These are phyloP conservation scores for Garcia nutans DNA, from an alignment of 345 rosid genomes.

Conservation along the genomic window DNA sequence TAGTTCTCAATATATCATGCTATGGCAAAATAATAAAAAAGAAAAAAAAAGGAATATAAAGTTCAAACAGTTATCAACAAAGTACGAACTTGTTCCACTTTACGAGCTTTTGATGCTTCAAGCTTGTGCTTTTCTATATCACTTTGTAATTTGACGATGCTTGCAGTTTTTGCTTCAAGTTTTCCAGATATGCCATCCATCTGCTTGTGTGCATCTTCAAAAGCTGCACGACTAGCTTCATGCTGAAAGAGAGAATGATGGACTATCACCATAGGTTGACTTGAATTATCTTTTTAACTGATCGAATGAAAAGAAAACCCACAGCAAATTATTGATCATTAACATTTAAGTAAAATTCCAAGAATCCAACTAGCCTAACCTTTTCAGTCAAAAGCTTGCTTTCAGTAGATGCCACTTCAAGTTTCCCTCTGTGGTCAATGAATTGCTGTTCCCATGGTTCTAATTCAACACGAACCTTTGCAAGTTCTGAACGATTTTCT, in stretches of 20 bases:
- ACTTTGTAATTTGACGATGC: slow-evolving; percentile 41
- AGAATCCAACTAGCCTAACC: slow-evolving; percentile 42
- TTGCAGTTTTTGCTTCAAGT: slow-evolving; percentile 47
- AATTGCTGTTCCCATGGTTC: slow-evolving; percentile 93
- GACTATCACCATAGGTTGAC: not conserved
- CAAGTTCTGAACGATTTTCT: slow-evolving; percentile 72
- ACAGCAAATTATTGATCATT: not conserved
- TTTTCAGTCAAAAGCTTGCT: slow-evolving; percentile 73
- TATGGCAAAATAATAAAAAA: not conserved
- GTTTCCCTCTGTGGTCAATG: slow-evolving; percentile 84
- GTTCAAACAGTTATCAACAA: slow-evolving; percentile 24
- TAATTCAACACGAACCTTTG: slow-evolving; percentile 71
- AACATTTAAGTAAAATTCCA: not conserved
- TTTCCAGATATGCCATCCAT: slow-evolving; percentile 56
- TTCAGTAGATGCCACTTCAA: slow-evolving; percentile 84
- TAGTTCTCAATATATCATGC: slow-evolving; percentile 12
- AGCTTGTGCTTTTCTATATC: slow-evolving; percentile 58
- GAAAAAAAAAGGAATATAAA: not conserved
- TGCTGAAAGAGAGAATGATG: slow-evolving; percentile 48
- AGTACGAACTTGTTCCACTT: slow-evolving; percentile 62
- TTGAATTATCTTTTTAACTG: not conserved
- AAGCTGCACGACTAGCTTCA: slow-evolving; percentile 71
- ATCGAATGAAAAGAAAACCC: not conserved
- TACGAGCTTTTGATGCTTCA: slow-evolving; percentile 69
- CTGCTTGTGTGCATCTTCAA: slow-evolving; percentile 75